These are phyloP conservation scores for Mangifera indica DNA, from an alignment of 345 rosid species.

Conservation along the genomic window DNA sequence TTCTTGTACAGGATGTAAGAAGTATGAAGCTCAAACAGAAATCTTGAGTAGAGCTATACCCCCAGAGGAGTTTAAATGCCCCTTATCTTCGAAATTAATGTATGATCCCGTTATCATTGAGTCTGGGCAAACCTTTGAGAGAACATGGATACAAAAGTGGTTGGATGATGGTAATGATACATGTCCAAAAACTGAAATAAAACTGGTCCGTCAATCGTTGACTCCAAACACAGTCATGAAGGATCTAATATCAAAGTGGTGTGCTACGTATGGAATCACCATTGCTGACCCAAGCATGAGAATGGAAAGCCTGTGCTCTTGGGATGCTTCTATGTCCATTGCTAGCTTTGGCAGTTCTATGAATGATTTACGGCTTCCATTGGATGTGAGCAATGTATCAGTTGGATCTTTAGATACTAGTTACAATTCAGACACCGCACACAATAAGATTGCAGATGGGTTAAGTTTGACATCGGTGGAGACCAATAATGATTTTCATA, in stretches of 20 bases:
- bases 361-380: slow-evolving; percentile 51
- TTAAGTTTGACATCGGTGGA: slow-evolving; percentile 25
- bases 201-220: slow-evolving; percentile 38
- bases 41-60: slow-evolving; percentile 27
- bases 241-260: slow-evolving; percentile 75
- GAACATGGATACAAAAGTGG: slow-evolving; percentile 80
- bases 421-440: slow-evolving; percentile 39
- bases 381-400: slow-evolving; percentile 56
- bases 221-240: slow-evolving; percentile 54
- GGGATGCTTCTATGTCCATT: slow-evolving; percentile 59
- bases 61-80: slow-evolving; percentile 66
- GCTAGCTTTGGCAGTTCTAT: slow-evolving; percentile 65
- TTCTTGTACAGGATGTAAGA: slow-evolving; percentile 17
- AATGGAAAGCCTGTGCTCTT: slow-evolving; percentile 10
- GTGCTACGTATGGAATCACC: slow-evolving; percentile 42
- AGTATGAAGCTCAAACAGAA: slow-evolving; percentile 25
- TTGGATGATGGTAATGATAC: slow-evolving; percentile 67
- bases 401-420: slow-evolving; percentile 52
- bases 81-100: slow-evolving; percentile 72
- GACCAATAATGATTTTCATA: slow-evolving; percentile 25
- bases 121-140: slow-evolving; percentile 83
- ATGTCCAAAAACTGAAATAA: slow-evolving; percentile 62
- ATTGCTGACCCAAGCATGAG: slow-evolving; percentile 49
- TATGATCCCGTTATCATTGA: slow-evolving; percentile 83
- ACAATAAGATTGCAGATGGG: slow-evolving; percentile 31